Conservation (phyloP, 495 filamentous ascomycete species). For the Lasiosphaeris hirsuta region DNA sequence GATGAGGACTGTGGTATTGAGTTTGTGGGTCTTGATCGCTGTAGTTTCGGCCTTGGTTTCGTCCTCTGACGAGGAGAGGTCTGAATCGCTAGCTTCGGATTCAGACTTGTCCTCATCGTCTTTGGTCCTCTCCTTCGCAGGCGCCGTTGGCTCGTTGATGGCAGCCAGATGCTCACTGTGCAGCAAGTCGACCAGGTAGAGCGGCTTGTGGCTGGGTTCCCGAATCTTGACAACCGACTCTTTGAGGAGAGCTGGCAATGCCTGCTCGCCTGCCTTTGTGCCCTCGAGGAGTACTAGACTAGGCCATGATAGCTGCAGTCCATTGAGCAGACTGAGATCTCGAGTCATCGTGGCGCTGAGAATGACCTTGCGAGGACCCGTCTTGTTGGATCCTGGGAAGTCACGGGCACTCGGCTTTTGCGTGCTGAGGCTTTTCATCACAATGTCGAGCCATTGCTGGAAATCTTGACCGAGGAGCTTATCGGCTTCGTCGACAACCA, state of each 20-base stretch:
- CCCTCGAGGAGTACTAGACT: conserved; percentile 71
- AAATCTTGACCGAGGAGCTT: conserved; percentile 86
- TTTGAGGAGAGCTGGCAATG: conserved; percentile 63
- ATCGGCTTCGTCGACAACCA: conserved; percentile 93
- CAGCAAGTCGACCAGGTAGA: conserved; percentile 70
- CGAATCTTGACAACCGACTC: conserved; percentile 74
- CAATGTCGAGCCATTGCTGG: conserved; percentile 80
- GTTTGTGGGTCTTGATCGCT: not conserved
- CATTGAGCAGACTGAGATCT: conserved; percentile 76
- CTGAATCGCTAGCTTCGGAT: conserved; percentile 22
- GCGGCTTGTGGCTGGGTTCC: conserved; percentile 75
- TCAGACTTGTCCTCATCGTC: conserved; percentile 31
- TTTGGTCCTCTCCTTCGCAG: conserved; percentile 21
- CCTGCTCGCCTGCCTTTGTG: conserved; percentile 41
- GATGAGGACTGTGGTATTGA: conserved; percentile 59
- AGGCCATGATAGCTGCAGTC: conserved; percentile 68
- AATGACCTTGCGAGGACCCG: conserved; percentile 65
- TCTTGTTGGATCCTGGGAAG: conserved; percentile 47
- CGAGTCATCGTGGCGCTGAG: conserved; percentile 92
- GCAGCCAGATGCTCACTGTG: conserved; percentile 35
- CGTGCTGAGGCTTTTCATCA: conserved; percentile 59
- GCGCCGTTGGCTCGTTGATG: not conserved
- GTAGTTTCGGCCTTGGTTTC: not conserved
- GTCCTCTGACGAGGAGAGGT: conserved; percentile 26
- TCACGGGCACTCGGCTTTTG: conserved; percentile 36